phyloP scores from a whole-genome alignment of 2,329 filamentous ascomycete genomes.

The Aspergillus texensis region DNA sequence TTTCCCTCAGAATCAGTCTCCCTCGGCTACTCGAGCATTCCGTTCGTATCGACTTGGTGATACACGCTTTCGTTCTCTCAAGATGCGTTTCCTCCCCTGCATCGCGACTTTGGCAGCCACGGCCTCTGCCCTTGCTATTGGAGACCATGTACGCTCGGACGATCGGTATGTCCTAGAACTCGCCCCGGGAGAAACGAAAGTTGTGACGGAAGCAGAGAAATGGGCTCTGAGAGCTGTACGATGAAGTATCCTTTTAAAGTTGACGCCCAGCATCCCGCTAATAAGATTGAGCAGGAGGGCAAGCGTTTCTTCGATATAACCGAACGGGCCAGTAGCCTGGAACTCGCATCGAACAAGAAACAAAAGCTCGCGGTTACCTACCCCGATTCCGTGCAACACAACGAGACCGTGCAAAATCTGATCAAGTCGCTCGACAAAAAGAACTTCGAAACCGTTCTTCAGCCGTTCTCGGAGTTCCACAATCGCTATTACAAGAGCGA shows the following conservation, averaged over 20 bases:
- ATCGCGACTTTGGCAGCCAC: background rate
- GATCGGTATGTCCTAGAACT: slow-evolving; percentile 1
- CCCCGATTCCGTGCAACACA: background rate
- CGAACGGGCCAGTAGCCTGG: background rate
- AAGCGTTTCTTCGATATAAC: slow-evolving; percentile 8
- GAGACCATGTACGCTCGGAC: background rate
- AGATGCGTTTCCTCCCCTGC: background rate
- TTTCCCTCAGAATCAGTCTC: background rate
- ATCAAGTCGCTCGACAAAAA: slow-evolving; percentile 4
- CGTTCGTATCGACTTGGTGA: background rate
- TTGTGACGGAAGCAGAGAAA: slow-evolving; percentile 7
- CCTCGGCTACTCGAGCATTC: background rate
- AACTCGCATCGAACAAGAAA: background rate
- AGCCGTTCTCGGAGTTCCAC: slow-evolving; percentile 7
- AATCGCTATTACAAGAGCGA: slow-evolving; percentile 6
- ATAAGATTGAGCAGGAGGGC: background rate
- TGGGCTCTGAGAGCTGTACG: slow-evolving; percentile 7
- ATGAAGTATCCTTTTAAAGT: no score
- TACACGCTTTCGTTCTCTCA: background rate
- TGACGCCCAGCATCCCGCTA: background rate
- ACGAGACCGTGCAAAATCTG: background rate
- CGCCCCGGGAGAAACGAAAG: background rate
- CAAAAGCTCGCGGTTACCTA: slow-evolving; percentile 1
- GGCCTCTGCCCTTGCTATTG: background rate
- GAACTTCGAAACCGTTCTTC: slow-evolving; percentile 1